Percentiles rank a stretch among this genome's conserved stretches.
Evolutionary conservation across 2,329 filamentous ascomycete species (phyloP).

Genomic region (Diplodia mutila): DNA sequence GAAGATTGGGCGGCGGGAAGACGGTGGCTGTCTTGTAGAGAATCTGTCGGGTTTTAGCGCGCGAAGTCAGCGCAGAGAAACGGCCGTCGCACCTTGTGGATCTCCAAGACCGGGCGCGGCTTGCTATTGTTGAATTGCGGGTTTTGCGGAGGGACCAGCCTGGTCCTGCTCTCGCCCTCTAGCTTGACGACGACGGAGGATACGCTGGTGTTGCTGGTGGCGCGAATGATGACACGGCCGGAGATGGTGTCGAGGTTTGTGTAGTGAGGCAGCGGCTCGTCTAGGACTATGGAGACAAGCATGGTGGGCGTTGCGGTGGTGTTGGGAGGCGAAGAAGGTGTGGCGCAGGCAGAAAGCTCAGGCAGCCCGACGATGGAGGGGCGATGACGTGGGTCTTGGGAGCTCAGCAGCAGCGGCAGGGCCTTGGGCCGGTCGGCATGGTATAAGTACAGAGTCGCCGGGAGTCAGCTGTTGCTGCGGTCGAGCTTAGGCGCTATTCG

Average conservation of each 20-base stretch:
- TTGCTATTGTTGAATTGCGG: conserved; percentile 38
- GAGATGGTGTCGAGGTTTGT: conserved; percentile 77
- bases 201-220: conserved; percentile 50
- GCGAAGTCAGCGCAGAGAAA: neutral
- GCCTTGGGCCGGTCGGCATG: neutral
- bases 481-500: neutral
- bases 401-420: neutral
- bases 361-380: neutral
- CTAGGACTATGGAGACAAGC: conserved; percentile 69
- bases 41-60: conserved; percentile 53
- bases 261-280: conserved; percentile 69
- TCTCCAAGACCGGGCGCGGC: conserved; percentile 53
- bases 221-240: conserved; percentile 57
- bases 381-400: conserved; percentile 12
- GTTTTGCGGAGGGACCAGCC: conserved; percentile 56
- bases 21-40: conserved; percentile 74
- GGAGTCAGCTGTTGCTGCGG: conserved; percentile 2
- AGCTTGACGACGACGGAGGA: conserved; percentile 74
- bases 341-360: neutral
- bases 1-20: conserved; percentile 62
- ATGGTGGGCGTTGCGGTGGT: conserved; percentile 52
- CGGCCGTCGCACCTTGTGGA: conserved; percentile 50
- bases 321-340: neutral
- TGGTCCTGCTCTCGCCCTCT: conserved; percentile 76
- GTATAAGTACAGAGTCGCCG: neutral